Evolutionary conservation across 371 early-diverging fungal genomes (phyloP).

Genomic region (Dichotomocladium elegans): DNA sequence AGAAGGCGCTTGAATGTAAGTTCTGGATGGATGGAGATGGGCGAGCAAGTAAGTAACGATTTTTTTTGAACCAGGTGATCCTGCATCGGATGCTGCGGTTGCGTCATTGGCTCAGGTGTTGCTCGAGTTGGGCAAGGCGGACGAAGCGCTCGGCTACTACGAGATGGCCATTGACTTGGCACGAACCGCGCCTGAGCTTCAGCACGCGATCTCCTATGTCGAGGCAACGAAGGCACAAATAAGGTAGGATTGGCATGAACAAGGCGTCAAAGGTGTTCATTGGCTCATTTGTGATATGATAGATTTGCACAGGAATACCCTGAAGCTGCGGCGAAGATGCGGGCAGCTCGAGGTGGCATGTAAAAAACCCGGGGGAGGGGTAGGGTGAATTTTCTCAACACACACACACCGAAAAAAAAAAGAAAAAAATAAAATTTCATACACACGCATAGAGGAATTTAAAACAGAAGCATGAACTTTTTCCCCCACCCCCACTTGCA

Average conservation of each 20-base stretch:
- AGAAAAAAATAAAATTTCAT: no score
- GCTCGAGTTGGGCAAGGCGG: conserved; percentile 80
- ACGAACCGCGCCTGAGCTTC: conserved; percentile 86
- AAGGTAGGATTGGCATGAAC: neutral
- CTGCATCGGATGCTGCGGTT: conserved; percentile 93
- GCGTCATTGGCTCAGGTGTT: conserved; percentile 88
- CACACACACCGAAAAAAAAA: no score
- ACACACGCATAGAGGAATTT: no score
- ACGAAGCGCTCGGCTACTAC: conserved; percentile 80
- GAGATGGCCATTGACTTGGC: conserved; percentile 83
- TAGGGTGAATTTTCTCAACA: no score
- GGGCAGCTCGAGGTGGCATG: conserved; percentile 1
- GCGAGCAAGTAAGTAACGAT: neutral
- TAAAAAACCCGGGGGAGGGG: no score
- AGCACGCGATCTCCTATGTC: conserved; percentile 77
- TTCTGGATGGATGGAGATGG: neutral
- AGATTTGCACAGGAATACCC: conserved; percentile 43
- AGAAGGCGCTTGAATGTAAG: conserved; percentile 73
- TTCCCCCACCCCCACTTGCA: no score
- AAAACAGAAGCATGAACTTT: no score
- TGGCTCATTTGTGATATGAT: neutral
- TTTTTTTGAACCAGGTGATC: conserved; percentile 58
- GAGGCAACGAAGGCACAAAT: conserved; percentile 58
- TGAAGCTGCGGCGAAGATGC: conserved; percentile 29
- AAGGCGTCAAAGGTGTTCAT: neutral